phyloP scores from a whole-genome alignment of 2,329 filamentous ascomycete genomes.

The Venturia pyrina region DNA sequence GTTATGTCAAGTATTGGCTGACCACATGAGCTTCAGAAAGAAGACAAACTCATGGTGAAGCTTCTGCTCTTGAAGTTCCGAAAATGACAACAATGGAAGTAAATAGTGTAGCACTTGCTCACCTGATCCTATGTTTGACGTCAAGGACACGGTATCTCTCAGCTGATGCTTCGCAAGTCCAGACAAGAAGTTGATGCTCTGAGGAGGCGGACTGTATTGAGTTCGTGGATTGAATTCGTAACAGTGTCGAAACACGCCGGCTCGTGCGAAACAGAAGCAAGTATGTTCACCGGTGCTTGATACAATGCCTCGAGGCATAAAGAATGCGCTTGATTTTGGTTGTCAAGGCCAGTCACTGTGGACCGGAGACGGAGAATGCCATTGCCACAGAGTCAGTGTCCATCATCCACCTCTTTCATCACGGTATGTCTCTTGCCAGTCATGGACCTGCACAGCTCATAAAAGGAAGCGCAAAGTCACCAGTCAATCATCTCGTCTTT shows the following conservation, averaged over 20 bases:
- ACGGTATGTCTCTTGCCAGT: neutral
- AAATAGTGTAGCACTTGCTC: neutral
- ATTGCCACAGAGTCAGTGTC: neutral
- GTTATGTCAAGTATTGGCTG: neutral
- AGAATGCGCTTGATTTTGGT: too few species aligned
- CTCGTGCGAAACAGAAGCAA: too few species aligned
- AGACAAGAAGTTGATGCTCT: neutral
- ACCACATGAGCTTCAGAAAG: neutral
- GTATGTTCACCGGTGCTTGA: too few species aligned
- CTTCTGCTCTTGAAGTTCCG: too few species aligned
- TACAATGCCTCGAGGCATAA: neutral
- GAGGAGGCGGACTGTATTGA: too few species aligned
- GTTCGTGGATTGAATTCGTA: neutral
- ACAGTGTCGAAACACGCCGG: too few species aligned
- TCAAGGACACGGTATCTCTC: neutral
- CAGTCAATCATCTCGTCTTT: conserved; percentile 4
- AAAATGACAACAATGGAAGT: neutral
- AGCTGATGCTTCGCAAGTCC: neutral
- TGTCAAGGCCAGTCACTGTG: too few species aligned
- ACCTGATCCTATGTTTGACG: neutral
- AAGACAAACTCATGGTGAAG: neutral
- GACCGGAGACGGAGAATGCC: neutral
- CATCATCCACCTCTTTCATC: neutral
- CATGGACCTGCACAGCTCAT: neutral
- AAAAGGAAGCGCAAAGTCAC: neutral